Percentiles rank a stretch among this genome's conserved stretches.
Conservation (phyloP, 345 rosid genomes). For the Physaria fendleri region DNA sequence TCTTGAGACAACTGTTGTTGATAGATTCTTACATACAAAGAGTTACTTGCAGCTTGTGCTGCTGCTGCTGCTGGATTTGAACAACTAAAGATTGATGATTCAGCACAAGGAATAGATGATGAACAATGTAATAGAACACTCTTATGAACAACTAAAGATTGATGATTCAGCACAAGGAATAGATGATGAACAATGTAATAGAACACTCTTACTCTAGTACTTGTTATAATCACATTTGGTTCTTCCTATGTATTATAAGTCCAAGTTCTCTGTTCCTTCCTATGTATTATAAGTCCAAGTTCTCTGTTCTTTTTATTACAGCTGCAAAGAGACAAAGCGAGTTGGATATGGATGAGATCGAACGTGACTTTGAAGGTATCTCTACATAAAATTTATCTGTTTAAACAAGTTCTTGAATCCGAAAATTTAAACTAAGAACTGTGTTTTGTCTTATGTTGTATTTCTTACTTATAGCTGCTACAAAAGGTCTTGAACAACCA, state of each 20-base stretch:
- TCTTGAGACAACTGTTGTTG: neutral
- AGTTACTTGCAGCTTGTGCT: constrained; percentile 29
- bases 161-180: constrained; percentile 17
- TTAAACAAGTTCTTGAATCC: neutral
- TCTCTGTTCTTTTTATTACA: neutral
- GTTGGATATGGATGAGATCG: constrained; percentile 31
- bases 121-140: constrained; percentile 11
- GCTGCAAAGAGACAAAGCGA: constrained; percentile 26
- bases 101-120: constrained; percentile 22
- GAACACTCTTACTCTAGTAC: neutral
- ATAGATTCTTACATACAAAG: constrained; percentile 12
- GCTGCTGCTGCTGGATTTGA: constrained; percentile 23
- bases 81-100: constrained; percentile 19
- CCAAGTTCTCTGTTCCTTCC: neutral
- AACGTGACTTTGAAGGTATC: constrained; percentile 30
- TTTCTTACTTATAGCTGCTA: constrained; percentile 24
- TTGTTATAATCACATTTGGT: neutral
- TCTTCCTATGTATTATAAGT: neutral
- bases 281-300: neutral
- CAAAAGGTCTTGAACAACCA: constrained; percentile 26
- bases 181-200: constrained; percentile 24
- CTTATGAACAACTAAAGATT: constrained; percentile 12
- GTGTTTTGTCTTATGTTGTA: neutral
- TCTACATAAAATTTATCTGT: neutral
- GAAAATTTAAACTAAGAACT: neutral